These are phyloP conservation scores for Stemphylium beticola DNA, from an alignment of 2,329 filamentous ascomycete species.

Conservation along the genomic window DNA sequence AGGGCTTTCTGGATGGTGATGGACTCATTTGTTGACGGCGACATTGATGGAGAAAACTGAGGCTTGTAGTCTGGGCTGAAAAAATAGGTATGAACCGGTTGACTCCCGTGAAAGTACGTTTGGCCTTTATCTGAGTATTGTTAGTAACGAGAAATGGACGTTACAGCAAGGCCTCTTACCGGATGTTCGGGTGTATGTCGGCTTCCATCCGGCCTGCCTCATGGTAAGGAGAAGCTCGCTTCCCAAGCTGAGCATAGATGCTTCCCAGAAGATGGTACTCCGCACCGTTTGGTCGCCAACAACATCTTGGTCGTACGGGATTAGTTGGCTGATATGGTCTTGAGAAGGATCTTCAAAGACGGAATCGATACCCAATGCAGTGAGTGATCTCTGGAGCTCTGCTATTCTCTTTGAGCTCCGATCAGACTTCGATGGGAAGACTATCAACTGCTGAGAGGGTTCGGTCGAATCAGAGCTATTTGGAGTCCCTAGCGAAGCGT, in stretches of 20 bases:
- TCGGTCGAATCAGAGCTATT: not conserved
- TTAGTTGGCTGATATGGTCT: not conserved
- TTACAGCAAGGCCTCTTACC: conserved; percentile 4
- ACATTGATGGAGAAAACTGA: conserved; percentile 14
- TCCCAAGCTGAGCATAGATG: conserved; percentile 14
- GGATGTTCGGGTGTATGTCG: conserved; percentile 23
- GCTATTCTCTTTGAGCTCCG: not conserved
- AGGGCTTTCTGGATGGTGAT: conserved; percentile 4
- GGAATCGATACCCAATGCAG: not conserved
- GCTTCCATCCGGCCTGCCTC: conserved; percentile 26
- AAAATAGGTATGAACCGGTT: conserved; percentile 31
- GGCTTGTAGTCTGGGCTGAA: conserved; percentile 29
- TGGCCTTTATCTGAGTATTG: conserved; percentile 9
- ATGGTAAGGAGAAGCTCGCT: conserved; percentile 28
- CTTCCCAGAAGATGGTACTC: conserved; percentile 31
- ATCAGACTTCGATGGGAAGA: conserved; percentile 2
- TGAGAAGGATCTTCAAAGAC: not conserved
- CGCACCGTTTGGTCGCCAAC: conserved; percentile 1
- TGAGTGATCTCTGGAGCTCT: not conserved
- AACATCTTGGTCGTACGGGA: not conserved
- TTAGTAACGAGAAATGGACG: not conserved
- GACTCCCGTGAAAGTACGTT: conserved; percentile 27
- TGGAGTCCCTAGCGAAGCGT: not conserved
- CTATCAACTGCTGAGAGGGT: not conserved
- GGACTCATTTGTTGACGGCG: not conserved